Evolutionary conservation across 2,329 filamentous ascomycete genomes (phyloP), one percentile per base, ranked within the genome.

Genomic region (Hypoxylon sp.): DNA sequence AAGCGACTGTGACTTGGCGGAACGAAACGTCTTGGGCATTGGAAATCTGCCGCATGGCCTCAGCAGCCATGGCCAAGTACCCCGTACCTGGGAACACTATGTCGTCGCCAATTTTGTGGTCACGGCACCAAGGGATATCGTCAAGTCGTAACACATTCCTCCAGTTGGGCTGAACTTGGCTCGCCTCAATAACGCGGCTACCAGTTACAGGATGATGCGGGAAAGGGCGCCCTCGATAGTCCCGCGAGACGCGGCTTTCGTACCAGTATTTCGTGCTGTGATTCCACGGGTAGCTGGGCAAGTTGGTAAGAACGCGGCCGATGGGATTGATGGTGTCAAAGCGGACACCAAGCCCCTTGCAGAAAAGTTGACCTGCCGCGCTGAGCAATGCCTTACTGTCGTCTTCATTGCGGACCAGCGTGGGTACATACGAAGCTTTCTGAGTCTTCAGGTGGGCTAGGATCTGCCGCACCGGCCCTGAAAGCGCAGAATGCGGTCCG

Each of bases 31-130:
- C 35, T 37, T 37, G 35, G 13, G 35, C 35, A 13, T 67, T 65
- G 1, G 66, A 62, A 2, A 71, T 31, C 52, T 75, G 72, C 1
- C 53, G 35, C 1, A 74, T 75, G 2, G 76, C 77, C 56, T 78
- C 77, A 0, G 76, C 5, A 0, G 73, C 77, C 72, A 83, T 78
- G 1, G 79, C 73, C 0, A 79, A 68, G 17, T 74, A 76, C 1
- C 79, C 83, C 4, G 79, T 74, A 1, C 75, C 82, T 21, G 83
- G 80, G 29, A 52, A 35, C n/a, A 57, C n/a, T 3, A 57, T 11
- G 8, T 46, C 39, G n/a, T 47, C 10, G 15, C 83, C 81, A 74
- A 85, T 80, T 29, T 72, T 69, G 74, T 85, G 84, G 67, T 85
- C 82, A 11, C 78, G 72, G 1, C 84, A 78, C 67, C 84, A 85